Evolutionary conservation across 176 grass and related monocot species (phyloP).

Genomic region (Luzula sylvatica): DNA sequence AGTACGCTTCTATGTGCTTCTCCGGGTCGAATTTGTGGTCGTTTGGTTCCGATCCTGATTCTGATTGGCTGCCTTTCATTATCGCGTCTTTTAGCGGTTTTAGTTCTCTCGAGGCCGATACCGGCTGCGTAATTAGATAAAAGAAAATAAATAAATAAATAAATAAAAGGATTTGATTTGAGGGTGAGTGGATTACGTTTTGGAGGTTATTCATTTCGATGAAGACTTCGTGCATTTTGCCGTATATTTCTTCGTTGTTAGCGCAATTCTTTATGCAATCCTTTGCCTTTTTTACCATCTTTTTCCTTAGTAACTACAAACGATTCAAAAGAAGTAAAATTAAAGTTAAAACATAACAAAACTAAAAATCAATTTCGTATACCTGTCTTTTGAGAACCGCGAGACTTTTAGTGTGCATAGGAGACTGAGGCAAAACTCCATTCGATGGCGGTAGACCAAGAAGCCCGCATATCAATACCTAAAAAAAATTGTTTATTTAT

Average conservation of each 20-base stretch:
- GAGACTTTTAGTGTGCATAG: conserved; percentile 94
- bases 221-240: conserved; percentile 86
- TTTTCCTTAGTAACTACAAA: conserved; percentile 55
- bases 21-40: conserved; percentile 43
- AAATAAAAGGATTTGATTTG: not conserved
- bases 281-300: conserved; percentile 72
- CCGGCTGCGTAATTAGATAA: conserved; percentile 27
- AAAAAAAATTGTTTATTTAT: conserved; percentile 12
- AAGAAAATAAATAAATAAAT: not conserved
- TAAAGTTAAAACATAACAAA: not conserved
- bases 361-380: not conserved
- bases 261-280: conserved; percentile 40
- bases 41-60: not conserved
- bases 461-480: conserved; percentile 84
- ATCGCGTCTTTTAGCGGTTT: conserved; percentile 67
- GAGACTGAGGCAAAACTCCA: conserved; percentile 92
- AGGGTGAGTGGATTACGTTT: conserved; percentile 22
- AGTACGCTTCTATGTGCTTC: conserved; percentile 63
- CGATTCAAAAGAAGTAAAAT: not conserved
- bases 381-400: conserved; percentile 83
- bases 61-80: conserved; percentile 22
- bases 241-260: conserved; percentile 68
- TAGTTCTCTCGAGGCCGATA: conserved; percentile 47
- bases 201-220: conserved; percentile 41
- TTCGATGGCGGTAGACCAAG: conserved; percentile 92